phyloP scores from a whole-genome alignment of 768 basidiomycete genomes.

The Calocera viscosa region DNA sequence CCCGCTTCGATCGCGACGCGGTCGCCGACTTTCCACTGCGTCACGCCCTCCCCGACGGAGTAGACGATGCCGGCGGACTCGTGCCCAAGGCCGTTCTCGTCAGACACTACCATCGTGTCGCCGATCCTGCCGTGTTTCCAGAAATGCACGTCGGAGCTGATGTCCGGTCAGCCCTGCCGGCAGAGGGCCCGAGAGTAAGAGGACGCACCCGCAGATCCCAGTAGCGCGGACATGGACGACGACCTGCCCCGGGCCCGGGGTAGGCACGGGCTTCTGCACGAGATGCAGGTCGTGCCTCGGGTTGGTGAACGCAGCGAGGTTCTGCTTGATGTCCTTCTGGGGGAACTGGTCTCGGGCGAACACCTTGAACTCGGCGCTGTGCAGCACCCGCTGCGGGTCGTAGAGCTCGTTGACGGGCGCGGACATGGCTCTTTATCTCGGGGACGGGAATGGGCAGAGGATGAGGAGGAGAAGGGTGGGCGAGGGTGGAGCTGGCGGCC shows the following conservation, averaged over 20 bases:
- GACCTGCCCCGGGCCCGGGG: slow-evolving; percentile 22
- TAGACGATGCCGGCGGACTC: slow-evolving; percentile 29
- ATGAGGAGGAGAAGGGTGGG: neutral
- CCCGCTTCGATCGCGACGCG: slow-evolving; percentile 28
- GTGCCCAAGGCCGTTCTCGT: slow-evolving; percentile 26
- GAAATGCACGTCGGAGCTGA: slow-evolving; percentile 28
- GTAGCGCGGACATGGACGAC: slow-evolving; percentile 29
- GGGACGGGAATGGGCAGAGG: neutral
- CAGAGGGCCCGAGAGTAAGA: neutral
- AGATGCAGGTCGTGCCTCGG: slow-evolving; percentile 26
- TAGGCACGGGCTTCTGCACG: slow-evolving; percentile 26
- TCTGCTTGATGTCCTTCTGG: slow-evolving; percentile 20
- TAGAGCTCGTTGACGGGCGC: slow-evolving; percentile 22
- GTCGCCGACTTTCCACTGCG: slow-evolving; percentile 27
- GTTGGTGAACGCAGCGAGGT: slow-evolving; percentile 28
- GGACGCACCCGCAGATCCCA: slow-evolving; percentile 30
- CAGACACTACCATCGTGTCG: slow-evolving; percentile 25
- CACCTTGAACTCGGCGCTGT: slow-evolving; percentile 26
- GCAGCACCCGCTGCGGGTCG: slow-evolving; percentile 26
- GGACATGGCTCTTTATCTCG: neutral
- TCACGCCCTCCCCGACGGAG: slow-evolving; percentile 27
- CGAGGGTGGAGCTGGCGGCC: neutral
- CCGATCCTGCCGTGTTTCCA: slow-evolving; percentile 31
- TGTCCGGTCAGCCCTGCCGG: neutral
- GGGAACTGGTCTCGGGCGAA: slow-evolving; percentile 16